Evolutionary conservation across 2,329 filamentous ascomycete genomes (phyloP).

Genomic region (Phyllosticta capitalensis): DNA sequence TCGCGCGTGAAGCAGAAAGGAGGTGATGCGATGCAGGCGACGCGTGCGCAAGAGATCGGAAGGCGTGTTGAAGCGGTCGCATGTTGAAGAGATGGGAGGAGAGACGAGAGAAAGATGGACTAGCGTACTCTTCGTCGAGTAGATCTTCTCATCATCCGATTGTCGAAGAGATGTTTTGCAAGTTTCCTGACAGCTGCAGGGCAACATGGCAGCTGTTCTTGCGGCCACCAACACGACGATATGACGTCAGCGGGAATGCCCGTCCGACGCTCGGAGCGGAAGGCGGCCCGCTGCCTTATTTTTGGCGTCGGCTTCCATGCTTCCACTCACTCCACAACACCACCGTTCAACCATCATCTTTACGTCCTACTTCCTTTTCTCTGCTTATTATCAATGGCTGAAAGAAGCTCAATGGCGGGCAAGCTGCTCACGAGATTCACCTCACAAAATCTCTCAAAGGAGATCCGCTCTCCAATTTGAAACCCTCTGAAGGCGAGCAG

Average conservation of each 20-base stretch:
- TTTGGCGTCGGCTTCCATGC: not conserved
- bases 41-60: not conserved
- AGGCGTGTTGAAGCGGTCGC: slow-evolving; percentile 5
- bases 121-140: not conserved
- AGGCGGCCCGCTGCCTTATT: not conserved
- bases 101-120: not conserved
- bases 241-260: not conserved
- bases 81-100: not conserved
- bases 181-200: not conserved
- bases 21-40: not conserved
- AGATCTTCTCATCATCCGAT: not conserved
- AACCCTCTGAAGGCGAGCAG: too few species aligned
- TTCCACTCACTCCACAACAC: not conserved
- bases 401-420: too few species aligned
- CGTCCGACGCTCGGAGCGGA: not conserved
- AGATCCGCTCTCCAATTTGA: too few species aligned
- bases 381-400: too few species aligned
- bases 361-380: not conserved
- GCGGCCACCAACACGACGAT: not conserved
- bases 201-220: not conserved
- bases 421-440: too few species aligned
- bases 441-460: too few species aligned
- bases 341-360: not conserved
- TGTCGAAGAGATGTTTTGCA: not conserved
- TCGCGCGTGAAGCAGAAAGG: not conserved